phyloP scores from a whole-genome alignment of 805 yeast genomes.

The Saitoella complicata region DNA sequence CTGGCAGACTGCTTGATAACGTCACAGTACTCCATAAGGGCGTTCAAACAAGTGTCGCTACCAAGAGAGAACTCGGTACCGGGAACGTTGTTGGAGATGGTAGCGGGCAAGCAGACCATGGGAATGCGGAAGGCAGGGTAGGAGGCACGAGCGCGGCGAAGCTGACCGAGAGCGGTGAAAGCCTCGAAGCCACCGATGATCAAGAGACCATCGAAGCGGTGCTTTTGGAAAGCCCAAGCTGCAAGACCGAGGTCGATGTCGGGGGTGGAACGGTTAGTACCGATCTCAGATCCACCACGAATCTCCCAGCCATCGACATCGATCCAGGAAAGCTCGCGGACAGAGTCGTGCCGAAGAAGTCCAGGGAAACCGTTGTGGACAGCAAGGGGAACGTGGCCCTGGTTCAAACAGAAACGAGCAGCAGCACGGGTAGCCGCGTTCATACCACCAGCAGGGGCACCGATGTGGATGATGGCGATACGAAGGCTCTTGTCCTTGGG shows the following conservation, averaged over 20 bases:
- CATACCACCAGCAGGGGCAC: constrained; percentile 96
- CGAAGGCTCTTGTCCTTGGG: constrained; percentile 48
- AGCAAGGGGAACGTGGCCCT: constrained; percentile 82
- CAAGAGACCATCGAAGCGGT: constrained; percentile 71
- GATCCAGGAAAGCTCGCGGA: constrained; percentile 59
- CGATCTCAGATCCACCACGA: constrained; percentile 89
- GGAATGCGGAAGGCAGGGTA: constrained; percentile 93
- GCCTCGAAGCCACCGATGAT: constrained; percentile 97
- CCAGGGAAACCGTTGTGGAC: constrained; percentile 91
- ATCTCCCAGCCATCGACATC: constrained; percentile 81
- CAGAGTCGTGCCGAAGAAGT: constrained; percentile 73
- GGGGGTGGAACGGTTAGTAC: constrained; percentile 85
- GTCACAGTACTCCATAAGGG: constrained; percentile 84
- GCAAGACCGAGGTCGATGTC: constrained; percentile 71
- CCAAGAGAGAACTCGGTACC: constrained; percentile 96
- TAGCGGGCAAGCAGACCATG: constrained; percentile 83
- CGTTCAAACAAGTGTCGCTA: constrained; percentile 85
- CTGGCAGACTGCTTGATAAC: constrained; percentile 89
- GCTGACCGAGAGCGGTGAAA: constrained; percentile 66
- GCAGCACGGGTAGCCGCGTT: constrained; percentile 87
- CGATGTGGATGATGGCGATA: constrained; percentile 78
- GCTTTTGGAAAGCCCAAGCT: constrained; percentile 85
- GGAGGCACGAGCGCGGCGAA: constrained; percentile 54
- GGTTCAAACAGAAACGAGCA: constrained; percentile 70
- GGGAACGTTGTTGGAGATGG: constrained; percentile 96